Evolutionary conservation across 441 rosid genomes (phyloP).

Genomic region (Brassica hybrid): DNA sequence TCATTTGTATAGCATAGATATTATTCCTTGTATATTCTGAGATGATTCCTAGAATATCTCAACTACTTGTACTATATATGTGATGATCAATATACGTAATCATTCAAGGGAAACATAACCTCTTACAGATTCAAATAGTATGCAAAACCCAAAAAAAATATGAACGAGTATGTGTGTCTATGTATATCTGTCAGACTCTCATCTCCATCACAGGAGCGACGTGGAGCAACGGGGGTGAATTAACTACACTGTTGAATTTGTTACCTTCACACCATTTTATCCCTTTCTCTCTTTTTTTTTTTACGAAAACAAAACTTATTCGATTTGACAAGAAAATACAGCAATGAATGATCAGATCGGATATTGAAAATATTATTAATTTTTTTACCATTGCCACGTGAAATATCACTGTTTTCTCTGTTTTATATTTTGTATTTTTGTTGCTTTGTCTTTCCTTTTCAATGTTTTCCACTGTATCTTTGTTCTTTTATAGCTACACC

Average conservation of each 20-base stretch:
- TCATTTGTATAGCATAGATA: no score
- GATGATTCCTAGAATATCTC: no score
- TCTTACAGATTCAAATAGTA: no score
- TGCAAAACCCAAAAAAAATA: no score
- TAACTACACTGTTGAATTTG: slow-evolving; percentile 35
- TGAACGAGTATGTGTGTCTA: no score
- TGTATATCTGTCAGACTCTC: slow-evolving; percentile 9
- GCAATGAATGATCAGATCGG: slow-evolving; percentile 35
- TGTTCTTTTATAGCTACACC: slow-evolving; percentile 4
- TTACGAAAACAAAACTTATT: neutral
- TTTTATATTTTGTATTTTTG: neutral
- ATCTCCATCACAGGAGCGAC: slow-evolving; percentile 36
- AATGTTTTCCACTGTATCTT: neutral
- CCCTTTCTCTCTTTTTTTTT: no score
- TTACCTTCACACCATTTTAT: slow-evolving; percentile 4
- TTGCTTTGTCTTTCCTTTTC: slow-evolving; percentile 7
- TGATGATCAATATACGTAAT: no score
- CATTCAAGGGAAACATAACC: no score
- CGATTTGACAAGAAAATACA: neutral
- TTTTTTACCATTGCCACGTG: slow-evolving; percentile 32
- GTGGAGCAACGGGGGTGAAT: slow-evolving; percentile 43
- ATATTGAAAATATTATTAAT: neutral
- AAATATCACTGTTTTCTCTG: slow-evolving; percentile 28
- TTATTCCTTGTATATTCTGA: no score
- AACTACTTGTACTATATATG: no score